These are phyloP conservation scores for Neurospora intermedia DNA, from an alignment of 495 filamentous ascomycete genomes.

Conservation along the genomic window DNA sequence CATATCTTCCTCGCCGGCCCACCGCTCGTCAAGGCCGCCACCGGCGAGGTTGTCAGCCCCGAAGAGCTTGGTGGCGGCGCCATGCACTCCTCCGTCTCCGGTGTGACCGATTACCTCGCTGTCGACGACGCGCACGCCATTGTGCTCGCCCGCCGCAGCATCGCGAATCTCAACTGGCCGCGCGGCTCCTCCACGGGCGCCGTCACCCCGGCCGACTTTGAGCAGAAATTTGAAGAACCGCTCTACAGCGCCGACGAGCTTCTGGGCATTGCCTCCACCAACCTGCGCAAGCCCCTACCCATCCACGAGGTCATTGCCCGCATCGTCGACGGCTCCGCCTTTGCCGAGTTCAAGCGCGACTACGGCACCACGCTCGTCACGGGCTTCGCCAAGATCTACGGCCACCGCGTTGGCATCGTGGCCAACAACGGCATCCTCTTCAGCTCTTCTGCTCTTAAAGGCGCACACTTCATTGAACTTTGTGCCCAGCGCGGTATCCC, in stretches of 20 bases:
- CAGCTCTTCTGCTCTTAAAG: slow-evolving; percentile 81
- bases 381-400: slow-evolving; percentile 84
- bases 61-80: slow-evolving; percentile 92
- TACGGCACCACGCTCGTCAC: slow-evolving; percentile 89
- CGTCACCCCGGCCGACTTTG: slow-evolving; percentile 4
- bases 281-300: slow-evolving; percentile 71
- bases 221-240: slow-evolving; percentile 47
- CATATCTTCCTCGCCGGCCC: slow-evolving; percentile 96
- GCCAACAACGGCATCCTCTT: slow-evolving; percentile 99
- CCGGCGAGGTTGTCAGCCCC: slow-evolving; percentile 83
- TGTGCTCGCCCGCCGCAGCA: slow-evolving; percentile 70
- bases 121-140: slow-evolving; percentile 91
- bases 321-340: slow-evolving; percentile 82
- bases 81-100: slow-evolving; percentile 80
- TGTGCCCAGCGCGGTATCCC: slow-evolving; percentile 84
- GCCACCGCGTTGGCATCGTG: slow-evolving; percentile 83
- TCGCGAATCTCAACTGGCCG: slow-evolving; percentile 84
- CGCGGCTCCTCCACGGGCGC: slow-evolving; percentile 12
- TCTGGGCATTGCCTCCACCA: slow-evolving; percentile 78
- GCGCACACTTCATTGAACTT: slow-evolving; percentile 97
- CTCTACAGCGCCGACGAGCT: slow-evolving; percentile 75
- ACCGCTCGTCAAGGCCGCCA: slow-evolving; percentile 92
- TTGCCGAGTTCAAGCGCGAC: slow-evolving; percentile 89
- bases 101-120: slow-evolving; percentile 94
- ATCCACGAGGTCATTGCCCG: slow-evolving; percentile 88